Conservation (phyloP, 2,329 filamentous ascomycete genomes). For the Apiospora hydei region DNA sequence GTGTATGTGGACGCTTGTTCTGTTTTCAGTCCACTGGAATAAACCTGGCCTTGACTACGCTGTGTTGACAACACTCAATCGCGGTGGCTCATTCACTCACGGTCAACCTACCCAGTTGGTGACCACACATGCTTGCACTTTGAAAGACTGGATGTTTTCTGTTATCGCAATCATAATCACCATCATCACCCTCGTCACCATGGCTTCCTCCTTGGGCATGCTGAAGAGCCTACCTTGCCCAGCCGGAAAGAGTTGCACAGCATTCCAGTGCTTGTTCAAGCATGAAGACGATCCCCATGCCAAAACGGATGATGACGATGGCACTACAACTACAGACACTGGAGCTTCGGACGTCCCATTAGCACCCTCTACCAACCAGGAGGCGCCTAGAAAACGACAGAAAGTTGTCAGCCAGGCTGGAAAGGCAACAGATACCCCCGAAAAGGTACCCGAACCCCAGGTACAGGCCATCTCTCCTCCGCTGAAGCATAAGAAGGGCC, state of each 20-base stretch:
- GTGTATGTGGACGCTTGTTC: neutral
- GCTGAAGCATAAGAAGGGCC: conserved; percentile 14
- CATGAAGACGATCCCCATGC: conserved; percentile 42
- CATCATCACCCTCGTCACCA: neutral
- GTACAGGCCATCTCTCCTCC: conserved; percentile 25
- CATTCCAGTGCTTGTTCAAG: conserved; percentile 59
- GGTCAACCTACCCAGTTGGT: neutral
- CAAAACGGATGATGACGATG: conserved; percentile 28
- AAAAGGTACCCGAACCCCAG: neutral
- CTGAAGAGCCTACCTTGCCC: conserved; percentile 61
- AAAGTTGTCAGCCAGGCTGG: neutral
- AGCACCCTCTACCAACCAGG: conserved; percentile 32
- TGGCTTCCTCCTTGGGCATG: conserved; percentile 29
- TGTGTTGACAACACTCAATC: neutral
- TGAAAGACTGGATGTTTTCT: neutral
- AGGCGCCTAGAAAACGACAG: conserved; percentile 22
- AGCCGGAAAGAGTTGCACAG: conserved; percentile 54
- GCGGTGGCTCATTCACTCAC: neutral
- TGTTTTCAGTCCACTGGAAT: neutral
- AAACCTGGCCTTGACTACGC: neutral
- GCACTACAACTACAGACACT: conserved; percentile 25
- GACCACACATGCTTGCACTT: conserved; percentile 1
- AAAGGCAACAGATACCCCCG: neutral
- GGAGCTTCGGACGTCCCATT: conserved; percentile 38
- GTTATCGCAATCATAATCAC: conserved; percentile 2